Evolutionary conservation across 352 stramenopile species (phyloP).

Genomic region (Globisporangium viniferum): DNA sequence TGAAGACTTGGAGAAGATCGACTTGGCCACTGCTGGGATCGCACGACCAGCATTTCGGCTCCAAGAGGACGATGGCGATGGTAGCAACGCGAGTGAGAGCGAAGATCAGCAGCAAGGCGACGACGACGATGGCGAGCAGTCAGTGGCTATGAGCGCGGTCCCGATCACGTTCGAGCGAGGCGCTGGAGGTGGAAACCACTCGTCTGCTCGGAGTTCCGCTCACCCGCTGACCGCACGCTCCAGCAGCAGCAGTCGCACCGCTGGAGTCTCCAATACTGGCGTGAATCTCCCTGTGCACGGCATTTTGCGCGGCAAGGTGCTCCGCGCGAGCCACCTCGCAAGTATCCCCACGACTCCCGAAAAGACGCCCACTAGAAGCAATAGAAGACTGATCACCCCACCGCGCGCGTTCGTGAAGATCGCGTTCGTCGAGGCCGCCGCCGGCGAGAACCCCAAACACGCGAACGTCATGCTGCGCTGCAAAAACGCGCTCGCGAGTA

Average conservation of each 20-base stretch:
- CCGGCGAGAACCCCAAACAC: constrained; percentile 5
- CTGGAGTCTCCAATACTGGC: too few species aligned
- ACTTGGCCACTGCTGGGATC: neutral
- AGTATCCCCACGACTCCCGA: neutral
- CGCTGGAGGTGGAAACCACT: neutral
- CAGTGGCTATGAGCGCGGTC: constrained; percentile 40
- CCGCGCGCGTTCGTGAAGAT: constrained; percentile 44
- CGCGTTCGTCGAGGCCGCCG: constrained; percentile 48
- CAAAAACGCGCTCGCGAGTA: constrained; percentile 50
- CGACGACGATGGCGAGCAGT: constrained; percentile 34
- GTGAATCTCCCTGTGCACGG: constrained; percentile 26
- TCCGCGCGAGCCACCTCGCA: constrained; percentile 38
- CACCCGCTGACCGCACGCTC: neutral
- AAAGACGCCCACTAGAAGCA: neutral
- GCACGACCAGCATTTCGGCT: neutral
- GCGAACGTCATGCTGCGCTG: constrained; percentile 57
- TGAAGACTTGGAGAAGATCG: neutral
- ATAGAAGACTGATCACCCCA: constrained; percentile 2
- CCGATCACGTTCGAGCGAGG: constrained; percentile 36
- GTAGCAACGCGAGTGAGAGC: neutral
- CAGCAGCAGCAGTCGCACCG: neutral
- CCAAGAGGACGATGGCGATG: neutral
- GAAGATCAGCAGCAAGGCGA: constrained; percentile 3
- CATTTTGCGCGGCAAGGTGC: constrained; percentile 39
- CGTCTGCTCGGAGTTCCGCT: neutral